Conservation (phyloP, 2,329 filamentous ascomycete genomes). For the Curvularia sp. region DNA sequence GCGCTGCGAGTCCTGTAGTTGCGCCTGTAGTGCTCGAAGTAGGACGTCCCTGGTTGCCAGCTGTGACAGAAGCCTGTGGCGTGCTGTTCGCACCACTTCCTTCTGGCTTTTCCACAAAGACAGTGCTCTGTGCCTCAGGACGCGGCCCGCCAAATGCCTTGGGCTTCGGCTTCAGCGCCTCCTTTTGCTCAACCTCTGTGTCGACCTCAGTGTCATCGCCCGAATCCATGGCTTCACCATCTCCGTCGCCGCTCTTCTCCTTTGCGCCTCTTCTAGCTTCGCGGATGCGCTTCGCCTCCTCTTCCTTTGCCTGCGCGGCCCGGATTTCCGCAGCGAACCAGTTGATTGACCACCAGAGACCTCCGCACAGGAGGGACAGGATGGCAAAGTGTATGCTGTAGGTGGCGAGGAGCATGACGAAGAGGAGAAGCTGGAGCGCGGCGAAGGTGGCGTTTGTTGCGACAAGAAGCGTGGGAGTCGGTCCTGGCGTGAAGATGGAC, state of each 20-base stretch:
- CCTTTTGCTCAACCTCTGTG: slow-evolving; percentile 44
- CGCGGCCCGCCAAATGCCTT: slow-evolving; percentile 24
- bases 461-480: slow-evolving; percentile 84
- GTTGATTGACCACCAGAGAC: slow-evolving; percentile 93
- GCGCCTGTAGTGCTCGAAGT: slow-evolving; percentile 41
- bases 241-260: slow-evolving; percentile 29
- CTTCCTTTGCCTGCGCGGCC: slow-evolving; percentile 55
- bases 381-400: slow-evolving; percentile 88
- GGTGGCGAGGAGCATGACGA: slow-evolving; percentile 78
- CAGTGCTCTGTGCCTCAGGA: slow-evolving; percentile 44
- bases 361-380: slow-evolving; percentile 78
- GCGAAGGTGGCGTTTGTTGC: slow-evolving; percentile 92
- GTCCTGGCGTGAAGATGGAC: slow-evolving; percentile 90
- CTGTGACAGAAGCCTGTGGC: slow-evolving; percentile 22
- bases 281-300: slow-evolving; percentile 57
- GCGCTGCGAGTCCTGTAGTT: slow-evolving; percentile 37
- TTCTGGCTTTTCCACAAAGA: slow-evolving; percentile 41
- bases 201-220: slow-evolving; percentile 57
- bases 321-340: slow-evolving; percentile 83
- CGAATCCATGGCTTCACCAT: slow-evolving; percentile 52
- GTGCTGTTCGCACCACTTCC: slow-evolving; percentile 27
- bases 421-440: slow-evolving; percentile 79
- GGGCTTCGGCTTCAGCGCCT: slow-evolving; percentile 27
- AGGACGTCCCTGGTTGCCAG: slow-evolving; percentile 20
- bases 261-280: slow-evolving; percentile 55